A percentile compares a stretch with the other conserved stretches of the same genome.
Evolutionary conservation across 495 filamentous ascomycete species (phyloP).

Genomic region (Neurospora tetraspora): DNA sequence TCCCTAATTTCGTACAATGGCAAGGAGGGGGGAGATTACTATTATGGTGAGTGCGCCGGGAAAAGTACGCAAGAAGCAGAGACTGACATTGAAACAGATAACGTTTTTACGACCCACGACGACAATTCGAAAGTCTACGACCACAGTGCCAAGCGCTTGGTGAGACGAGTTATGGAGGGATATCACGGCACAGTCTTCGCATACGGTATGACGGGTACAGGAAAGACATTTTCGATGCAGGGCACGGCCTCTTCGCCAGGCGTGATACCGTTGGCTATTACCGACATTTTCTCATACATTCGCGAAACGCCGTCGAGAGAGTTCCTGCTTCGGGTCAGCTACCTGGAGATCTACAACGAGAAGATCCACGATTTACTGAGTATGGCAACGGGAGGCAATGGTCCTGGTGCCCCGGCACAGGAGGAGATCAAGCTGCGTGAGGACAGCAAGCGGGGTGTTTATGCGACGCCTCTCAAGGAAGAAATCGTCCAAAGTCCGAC

Average conservation of each 20-base stretch:
- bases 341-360: conserved; percentile 98
- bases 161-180: conserved; percentile 95
- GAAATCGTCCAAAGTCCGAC: conserved; percentile 98
- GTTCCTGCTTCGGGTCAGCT: conserved; percentile 93
- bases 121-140: conserved; percentile 94
- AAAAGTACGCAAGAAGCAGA: background rate
- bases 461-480: conserved; percentile 91
- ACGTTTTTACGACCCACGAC: conserved; percentile 87
- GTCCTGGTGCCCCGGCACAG: conserved; percentile 36
- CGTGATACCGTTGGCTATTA: conserved; percentile 94
- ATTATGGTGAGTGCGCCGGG: conserved; percentile 58
- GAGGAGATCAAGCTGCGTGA: conserved; percentile 97
- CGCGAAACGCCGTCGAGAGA: conserved; percentile 91
- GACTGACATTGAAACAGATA: conserved; percentile 49
- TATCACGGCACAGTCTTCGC: conserved; percentile 98
- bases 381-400: conserved; percentile 43
- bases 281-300: conserved; percentile 98
- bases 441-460: conserved; percentile 91
- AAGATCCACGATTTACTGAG: conserved; percentile 90
- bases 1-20: conserved; percentile 75
- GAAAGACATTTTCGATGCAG: conserved; percentile 99
- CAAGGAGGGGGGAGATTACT: conserved; percentile 84
- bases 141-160: conserved; percentile 81
- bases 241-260: conserved; percentile 94
- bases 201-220: conserved; percentile 98